Conservation (phyloP, 148 eudicot species). For the Rhododendron kiyosumense region DNA sequence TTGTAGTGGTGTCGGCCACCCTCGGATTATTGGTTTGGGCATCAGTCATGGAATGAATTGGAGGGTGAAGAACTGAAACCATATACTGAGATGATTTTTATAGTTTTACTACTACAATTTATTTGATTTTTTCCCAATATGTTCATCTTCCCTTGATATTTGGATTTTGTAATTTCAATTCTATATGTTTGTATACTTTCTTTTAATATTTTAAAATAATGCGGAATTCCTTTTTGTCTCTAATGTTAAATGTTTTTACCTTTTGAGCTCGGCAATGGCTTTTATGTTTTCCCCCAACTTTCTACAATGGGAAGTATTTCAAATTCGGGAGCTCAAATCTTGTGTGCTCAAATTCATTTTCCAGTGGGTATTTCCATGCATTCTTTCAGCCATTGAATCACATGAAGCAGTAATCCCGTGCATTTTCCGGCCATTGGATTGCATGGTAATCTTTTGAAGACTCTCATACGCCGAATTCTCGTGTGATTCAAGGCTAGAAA, state of each 20-base stretch:
- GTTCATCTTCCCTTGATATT: background rate
- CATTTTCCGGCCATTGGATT: background rate
- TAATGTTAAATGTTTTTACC: too few relatives aligned
- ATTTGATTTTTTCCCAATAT: background rate
- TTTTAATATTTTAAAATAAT: background rate
- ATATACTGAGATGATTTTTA: background rate
- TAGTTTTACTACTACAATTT: background rate
- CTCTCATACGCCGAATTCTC: background rate
- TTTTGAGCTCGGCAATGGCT: background rate
- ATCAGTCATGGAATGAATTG: background rate
- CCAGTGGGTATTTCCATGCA: background rate
- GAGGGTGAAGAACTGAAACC: background rate
- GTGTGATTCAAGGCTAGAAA: background rate
- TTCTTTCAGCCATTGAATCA: background rate
- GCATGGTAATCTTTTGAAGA: background rate
- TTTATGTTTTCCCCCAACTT: background rate
- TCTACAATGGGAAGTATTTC: background rate
- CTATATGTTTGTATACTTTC: background rate
- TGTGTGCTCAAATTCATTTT: background rate
- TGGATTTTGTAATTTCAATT: background rate
- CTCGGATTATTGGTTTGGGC: background rate
- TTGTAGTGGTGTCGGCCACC: slow-evolving; percentile 11
- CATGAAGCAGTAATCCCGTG: background rate
- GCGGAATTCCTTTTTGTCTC: background rate
- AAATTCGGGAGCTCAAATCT: background rate